Evolutionary conservation across 345 rosid species (phyloP).

Genomic region (Capsella bursapastoris): DNA sequence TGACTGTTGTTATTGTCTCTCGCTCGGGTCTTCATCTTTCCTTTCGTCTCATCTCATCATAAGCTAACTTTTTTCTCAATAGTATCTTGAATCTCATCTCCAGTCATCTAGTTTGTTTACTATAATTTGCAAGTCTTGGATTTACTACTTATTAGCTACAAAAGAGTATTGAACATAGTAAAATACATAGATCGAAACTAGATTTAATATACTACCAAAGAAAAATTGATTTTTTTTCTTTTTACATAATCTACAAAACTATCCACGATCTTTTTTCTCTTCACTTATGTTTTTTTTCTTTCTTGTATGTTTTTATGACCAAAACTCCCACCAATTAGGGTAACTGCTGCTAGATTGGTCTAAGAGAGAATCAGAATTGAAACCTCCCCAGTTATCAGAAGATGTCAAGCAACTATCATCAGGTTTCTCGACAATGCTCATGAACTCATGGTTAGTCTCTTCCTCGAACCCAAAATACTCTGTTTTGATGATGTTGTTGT

Average conservation of each 20-base stretch:
- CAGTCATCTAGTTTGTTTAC: neutral
- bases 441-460: conserved; percentile 40
- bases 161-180: conserved; percentile 3
- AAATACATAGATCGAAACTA: conserved; percentile 9
- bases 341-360: conserved; percentile 53
- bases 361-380: conserved; percentile 47
- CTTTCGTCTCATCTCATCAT: neutral
- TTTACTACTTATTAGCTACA: conserved; percentile 10
- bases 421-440: conserved; percentile 44
- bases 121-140: neutral
- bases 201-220: neutral
- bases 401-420: conserved; percentile 51
- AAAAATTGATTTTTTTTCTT: neutral
- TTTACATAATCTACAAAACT: conserved; percentile 9
- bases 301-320: conserved; percentile 45
- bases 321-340: conserved; percentile 56
- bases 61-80: neutral
- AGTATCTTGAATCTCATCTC: conserved; percentile 2
- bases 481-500: conserved; percentile 30
- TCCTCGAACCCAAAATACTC: conserved; percentile 41
- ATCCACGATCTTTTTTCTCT: neutral
- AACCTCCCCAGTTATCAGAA: conserved; percentile 53
- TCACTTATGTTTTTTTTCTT: neutral
- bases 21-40: too few relatives aligned
- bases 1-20: too few relatives aligned